These are phyloP conservation scores for Didymella keratinophila DNA, from an alignment of 2,329 filamentous ascomycete genomes.

Conservation along the genomic window DNA sequence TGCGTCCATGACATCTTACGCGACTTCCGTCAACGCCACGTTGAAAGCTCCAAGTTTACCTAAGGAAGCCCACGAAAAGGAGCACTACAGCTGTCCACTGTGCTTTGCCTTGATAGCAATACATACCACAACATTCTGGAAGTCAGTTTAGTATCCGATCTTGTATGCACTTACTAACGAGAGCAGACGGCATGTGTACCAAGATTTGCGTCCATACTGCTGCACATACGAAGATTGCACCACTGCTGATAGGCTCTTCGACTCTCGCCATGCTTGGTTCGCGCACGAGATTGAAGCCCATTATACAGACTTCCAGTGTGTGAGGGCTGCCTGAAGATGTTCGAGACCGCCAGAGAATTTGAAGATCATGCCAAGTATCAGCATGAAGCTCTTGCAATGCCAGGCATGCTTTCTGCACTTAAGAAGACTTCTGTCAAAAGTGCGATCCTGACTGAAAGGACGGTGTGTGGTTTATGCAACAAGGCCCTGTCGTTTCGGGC, in stretches of 20 bases:
- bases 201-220: conserved; percentile 36
- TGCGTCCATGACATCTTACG: too few species aligned
- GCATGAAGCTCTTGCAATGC: neutral
- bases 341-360: neutral
- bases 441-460: neutral
- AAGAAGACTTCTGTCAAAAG: neutral
- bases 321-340: neutral
- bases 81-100: too few species aligned
- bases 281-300: conserved; percentile 35
- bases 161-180: too few species aligned
- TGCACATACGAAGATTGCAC: conserved; percentile 35
- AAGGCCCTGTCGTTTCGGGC: too few species aligned
- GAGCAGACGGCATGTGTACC: conserved; percentile 31
- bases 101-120: too few species aligned
- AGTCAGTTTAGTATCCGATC: too few species aligned
- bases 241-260: conserved; percentile 32
- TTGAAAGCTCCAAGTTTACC: too few species aligned
- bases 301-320: conserved; percentile 29
- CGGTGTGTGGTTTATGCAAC: too few species aligned
- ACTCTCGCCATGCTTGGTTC: conserved; percentile 33
- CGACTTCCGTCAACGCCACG: too few species aligned
- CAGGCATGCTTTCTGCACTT: neutral
- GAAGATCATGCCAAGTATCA: neutral
- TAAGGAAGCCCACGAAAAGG: too few species aligned
- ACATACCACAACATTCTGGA: too few species aligned